Base-by-base conservation (phyloP, 2,329 filamentous ascomycete genomes). In the Claviceps sp. region DNA sequence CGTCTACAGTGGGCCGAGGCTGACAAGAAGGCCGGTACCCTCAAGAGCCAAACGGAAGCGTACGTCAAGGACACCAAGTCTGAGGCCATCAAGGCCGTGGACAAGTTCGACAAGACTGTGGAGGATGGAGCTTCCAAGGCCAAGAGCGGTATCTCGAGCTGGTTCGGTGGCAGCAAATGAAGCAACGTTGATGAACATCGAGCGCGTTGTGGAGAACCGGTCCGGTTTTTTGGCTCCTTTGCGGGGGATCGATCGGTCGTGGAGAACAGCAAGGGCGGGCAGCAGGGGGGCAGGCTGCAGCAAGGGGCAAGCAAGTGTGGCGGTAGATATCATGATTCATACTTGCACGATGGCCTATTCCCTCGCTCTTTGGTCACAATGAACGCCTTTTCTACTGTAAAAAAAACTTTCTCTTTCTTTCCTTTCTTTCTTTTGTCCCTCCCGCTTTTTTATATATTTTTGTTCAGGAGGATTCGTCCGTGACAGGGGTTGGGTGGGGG, bases 41-140 rank as follows among this genome's bases (percentile, higher is more conserved):
- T 84, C 56, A 82, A 82, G 67, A 75, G 75, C 60, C 75, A 77
- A 48, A 72, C 77, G 54, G 74, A 84, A 58, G 68, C 78, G 26
- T 77, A 79, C 59, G 74, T 77, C 47, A 80, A 84, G 63, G 78
- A 84, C 20, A 72, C 78, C 54, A 77, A 84, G 59, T 77, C 81
- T 42, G 76, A 84, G 55, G 71, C 82, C 37, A 68, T 84, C 61
- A 80, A 83, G 65, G 86, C 88, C 62, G 81, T 93, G 50, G 85
- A 96, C 69, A 80, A 85, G 67, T 84, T 90, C 61, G 90, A 95
- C 71, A 79, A 81, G 62, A 89, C 82, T 58, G 84, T 95, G 50
- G 86, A 90, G 73, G 74, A 86, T 58, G 82, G 82, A 58, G 81
- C 88, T 4, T 70, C 82, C 50, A 85, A 95, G 74, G 86, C 88